Evolutionary conservation across 2,329 filamentous ascomycete genomes (phyloP).

Genomic region (Penicillium sp.): DNA sequence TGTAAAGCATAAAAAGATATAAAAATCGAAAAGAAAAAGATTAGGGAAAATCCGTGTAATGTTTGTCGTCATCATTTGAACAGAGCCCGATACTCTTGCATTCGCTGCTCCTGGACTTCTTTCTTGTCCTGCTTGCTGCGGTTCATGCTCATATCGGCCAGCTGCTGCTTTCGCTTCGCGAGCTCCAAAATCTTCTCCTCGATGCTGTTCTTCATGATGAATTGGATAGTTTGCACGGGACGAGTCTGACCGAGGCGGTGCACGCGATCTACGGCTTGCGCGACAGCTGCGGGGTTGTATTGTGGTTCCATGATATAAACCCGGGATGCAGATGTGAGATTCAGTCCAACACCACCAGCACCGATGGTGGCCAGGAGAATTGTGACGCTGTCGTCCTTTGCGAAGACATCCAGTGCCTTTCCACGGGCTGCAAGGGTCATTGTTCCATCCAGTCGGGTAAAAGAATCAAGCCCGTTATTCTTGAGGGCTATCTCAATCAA

Average conservation of each 20-base stretch:
- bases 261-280: conserved; percentile 91
- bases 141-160: conserved; percentile 86
- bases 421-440: conserved; percentile 77
- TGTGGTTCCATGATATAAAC: conserved; percentile 99
- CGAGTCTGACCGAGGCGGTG: conserved; percentile 87
- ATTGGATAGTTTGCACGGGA: conserved; percentile 82
- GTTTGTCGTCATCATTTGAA: conserved; percentile 46
- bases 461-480: conserved; percentile 54
- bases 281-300: conserved; percentile 93
- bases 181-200: conserved; percentile 91
- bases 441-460: conserved; percentile 82
- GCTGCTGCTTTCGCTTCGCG: conserved; percentile 87
- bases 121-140: conserved; percentile 59
- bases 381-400: conserved; percentile 67
- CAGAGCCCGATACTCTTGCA: conserved; percentile 62
- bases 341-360: conserved; percentile 87
- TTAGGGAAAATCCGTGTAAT: not conserved
- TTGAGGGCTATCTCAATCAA: conserved; percentile 82
- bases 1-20: not conserved
- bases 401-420: conserved; percentile 74
- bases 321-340: conserved; percentile 79
- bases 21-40: not conserved
- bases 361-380: conserved; percentile 91
- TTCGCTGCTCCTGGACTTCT: conserved; percentile 65
- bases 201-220: conserved; percentile 86